Evolutionary conservation across 441 rosid genomes (phyloP).

Genomic region (Populus trichocarpa): DNA sequence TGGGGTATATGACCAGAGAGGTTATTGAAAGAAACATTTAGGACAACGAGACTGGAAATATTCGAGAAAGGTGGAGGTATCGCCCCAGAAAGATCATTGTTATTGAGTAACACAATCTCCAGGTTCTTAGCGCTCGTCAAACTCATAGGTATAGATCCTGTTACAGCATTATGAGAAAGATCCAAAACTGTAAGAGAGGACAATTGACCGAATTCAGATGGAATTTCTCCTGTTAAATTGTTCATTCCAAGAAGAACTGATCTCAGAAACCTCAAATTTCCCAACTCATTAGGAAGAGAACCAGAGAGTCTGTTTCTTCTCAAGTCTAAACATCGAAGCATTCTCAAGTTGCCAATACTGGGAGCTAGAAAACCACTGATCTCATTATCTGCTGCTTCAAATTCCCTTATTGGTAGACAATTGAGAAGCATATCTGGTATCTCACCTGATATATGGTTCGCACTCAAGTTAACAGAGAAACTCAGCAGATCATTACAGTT

Average conservation of each 20-base stretch:
- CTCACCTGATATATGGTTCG: constrained; percentile 42
- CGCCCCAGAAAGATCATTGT: constrained; percentile 53
- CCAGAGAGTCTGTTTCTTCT: constrained; percentile 50
- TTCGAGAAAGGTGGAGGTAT: constrained; percentile 51
- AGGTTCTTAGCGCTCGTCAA: constrained; percentile 40
- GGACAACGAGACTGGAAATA: constrained; percentile 35
- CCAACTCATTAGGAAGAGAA: constrained; percentile 42
- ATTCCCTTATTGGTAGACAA: constrained; percentile 35
- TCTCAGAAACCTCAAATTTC: constrained; percentile 34
- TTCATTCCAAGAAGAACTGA: constrained; percentile 48
- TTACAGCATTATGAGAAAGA: constrained; percentile 52
- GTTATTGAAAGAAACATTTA: constrained; percentile 57
- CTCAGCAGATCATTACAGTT: constrained; percentile 38
- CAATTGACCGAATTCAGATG: constrained; percentile 41
- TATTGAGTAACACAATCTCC: constrained; percentile 42
- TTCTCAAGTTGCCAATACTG: constrained; percentile 37
- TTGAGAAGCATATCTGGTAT: constrained; percentile 26
- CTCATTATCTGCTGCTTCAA: constrained; percentile 55
- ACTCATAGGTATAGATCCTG: constrained; percentile 50
- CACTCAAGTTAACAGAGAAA: constrained; percentile 52
- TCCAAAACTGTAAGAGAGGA: constrained; percentile 45
- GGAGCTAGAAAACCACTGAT: constrained; percentile 44
- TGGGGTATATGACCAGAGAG: constrained; percentile 51
- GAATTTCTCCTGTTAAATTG: constrained; percentile 49
- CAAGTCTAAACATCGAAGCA: constrained; percentile 45